Evolutionary conservation across 345 rosid species (phyloP).

Genomic region (Cardiospermum halicacabum): DNA sequence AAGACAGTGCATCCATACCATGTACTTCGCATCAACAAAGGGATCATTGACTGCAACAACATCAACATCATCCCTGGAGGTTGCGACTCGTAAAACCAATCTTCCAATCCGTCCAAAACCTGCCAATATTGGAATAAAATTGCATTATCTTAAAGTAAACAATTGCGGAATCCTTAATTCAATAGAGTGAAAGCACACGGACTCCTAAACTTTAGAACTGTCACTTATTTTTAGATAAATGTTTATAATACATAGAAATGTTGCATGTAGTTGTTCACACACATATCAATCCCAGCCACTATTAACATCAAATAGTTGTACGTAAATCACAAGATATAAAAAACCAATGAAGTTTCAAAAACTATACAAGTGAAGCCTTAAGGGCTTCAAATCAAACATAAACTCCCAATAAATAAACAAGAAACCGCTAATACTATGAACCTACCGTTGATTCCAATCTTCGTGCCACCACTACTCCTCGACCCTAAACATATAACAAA

Average conservation of each 20-base stretch:
- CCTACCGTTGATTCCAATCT: slow-evolving; percentile 91
- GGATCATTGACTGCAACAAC: slow-evolving; percentile 97
- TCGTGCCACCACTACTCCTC: slow-evolving; percentile 51
- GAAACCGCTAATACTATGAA: background rate
- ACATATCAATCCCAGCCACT: background rate
- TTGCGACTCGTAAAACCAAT: slow-evolving; percentile 86
- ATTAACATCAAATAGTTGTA: background rate
- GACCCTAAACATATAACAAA: slow-evolving; percentile 36
- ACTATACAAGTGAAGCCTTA: background rate
- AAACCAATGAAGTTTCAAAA: background rate
- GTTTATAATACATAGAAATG: background rate
- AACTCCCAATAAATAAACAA: background rate
- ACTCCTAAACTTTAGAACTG: background rate
- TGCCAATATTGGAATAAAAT: slow-evolving; percentile 22
- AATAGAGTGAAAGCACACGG: background rate
- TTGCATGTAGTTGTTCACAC: background rate
- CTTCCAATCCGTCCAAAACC: slow-evolving; percentile 99
- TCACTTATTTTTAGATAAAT: background rate
- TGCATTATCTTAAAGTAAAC: background rate
- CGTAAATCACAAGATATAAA: too few relatives aligned
- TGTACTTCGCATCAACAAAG: slow-evolving; percentile 85
- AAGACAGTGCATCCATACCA: slow-evolving; percentile 46
- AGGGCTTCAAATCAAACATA: background rate
- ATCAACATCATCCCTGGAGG: slow-evolving; percentile 81
- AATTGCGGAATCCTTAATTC: background rate